Evolutionary conservation across 1,139 yeast species (phyloP).

Genomic region (Magnusiomyces ingens): DNA sequence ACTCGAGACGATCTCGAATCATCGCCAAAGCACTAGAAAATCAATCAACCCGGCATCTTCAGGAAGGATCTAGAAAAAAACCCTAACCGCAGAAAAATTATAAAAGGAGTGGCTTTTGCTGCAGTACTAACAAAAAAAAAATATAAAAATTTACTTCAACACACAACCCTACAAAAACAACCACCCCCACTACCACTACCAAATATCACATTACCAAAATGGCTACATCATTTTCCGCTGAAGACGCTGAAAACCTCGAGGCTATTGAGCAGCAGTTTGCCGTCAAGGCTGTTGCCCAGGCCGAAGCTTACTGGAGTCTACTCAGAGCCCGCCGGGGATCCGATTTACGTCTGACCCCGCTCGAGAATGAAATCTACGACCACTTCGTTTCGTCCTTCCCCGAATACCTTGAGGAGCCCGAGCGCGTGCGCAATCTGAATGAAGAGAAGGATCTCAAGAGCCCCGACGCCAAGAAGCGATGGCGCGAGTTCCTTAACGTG

Average conservation of each 20-base stretch:
- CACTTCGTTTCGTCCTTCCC: constrained; percentile 72
- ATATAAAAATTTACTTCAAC: background rate
- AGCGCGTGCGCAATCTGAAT: constrained; percentile 47
- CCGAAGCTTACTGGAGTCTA: constrained; percentile 87
- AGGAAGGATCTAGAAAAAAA: no score
- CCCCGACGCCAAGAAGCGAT: constrained; percentile 69
- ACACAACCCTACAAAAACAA: background rate
- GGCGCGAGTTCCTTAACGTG: constrained; percentile 83
- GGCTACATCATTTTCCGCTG: constrained; percentile 32
- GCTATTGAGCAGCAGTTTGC: constrained; percentile 94
- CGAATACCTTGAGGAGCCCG: constrained; percentile 58
- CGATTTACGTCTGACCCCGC: constrained; percentile 62
- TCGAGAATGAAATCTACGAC: constrained; percentile 75
- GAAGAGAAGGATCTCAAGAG: constrained; percentile 78
- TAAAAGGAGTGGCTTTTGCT: no score
- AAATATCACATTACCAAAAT: background rate
- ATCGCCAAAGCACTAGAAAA: no score
- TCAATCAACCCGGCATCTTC: no score
- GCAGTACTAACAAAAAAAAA: constrained; percentile 1
- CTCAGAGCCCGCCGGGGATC: constrained; percentile 72
- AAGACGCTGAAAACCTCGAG: constrained; percentile 54
- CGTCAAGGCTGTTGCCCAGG: constrained; percentile 93
- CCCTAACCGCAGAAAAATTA: no score
- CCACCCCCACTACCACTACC: background rate
- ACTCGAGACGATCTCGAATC: no score